Evolutionary conservation across 257 asterid species (phyloP), one percentile per base, ranked within the genome.

Genomic region (Solanum rostratum): DNA sequence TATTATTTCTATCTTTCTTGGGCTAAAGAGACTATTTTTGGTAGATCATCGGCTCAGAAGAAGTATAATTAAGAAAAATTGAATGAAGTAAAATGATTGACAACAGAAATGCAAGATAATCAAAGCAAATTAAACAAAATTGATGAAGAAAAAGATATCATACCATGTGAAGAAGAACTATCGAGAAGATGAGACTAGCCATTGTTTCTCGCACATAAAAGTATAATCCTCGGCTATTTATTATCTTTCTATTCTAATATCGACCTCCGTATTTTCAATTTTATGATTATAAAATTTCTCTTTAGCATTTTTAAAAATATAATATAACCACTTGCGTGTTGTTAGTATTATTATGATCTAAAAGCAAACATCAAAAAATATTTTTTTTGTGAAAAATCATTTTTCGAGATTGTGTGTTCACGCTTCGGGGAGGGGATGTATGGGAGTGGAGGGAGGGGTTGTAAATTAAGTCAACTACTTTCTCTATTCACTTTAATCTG

Each of bases 1-100:
- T 19, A 1, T 41, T 41, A 7, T 41, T 41, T 55, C 13, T 18
- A 9, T 54, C 10, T 54, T 7, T 19, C 7, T 55, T 55, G 27
- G 1, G 12, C 0, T 8, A 45, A 19, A 55, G 9, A 55, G 20
- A 3, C 0, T 0, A 0, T 19, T 54, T 20, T 55, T 5, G 0
- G 8, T 0, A 19, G 8, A 54, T 1, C 3, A 10, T 53, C 1
- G 3, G 0, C 24, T 18, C 10, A 19, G 2, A 7, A 54, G 0
- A 18, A 54, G 6, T 54, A 1, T 7, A 8, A 55, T 19, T 2
- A 55, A 55, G 1, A 12, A 55, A 55, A 2, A 1, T 0, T 55
- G 3, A 20, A 20, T 8, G 13, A 0, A 55, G 20, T 22, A 57
- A 20, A 57, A 20, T 0, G 14, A 57, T 1, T 0, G 14, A 57